Percentiles rank a stretch among this genome's conserved stretches.
Conservation (phyloP, 192 early-diverging fungal genomes). For the Entomortierella lignicola region DNA sequence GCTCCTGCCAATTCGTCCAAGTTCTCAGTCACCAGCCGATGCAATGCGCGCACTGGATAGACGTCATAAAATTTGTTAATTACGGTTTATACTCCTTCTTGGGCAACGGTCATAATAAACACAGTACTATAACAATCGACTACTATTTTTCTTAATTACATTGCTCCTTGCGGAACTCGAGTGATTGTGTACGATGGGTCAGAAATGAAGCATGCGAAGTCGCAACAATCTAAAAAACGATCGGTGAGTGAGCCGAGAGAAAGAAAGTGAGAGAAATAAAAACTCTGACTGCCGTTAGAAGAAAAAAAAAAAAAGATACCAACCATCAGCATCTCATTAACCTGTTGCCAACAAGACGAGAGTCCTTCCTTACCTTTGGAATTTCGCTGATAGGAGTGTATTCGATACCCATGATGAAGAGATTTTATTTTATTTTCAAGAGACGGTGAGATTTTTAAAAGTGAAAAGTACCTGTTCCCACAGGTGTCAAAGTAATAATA, state of each 20-base stretch:
- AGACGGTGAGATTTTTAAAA: no score
- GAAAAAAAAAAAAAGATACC: background rate
- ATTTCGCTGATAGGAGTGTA: slow-evolving; percentile 33
- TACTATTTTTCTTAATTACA: slow-evolving; percentile 11
- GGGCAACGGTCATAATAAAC: no score
- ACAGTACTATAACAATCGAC: no score
- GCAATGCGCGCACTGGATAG: slow-evolving; percentile 32
- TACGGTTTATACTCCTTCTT: no score
- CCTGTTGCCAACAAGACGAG: background rate
- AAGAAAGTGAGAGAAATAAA: background rate
- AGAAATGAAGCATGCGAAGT: slow-evolving; percentile 12
- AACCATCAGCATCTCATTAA: background rate
- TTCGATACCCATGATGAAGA: slow-evolving; percentile 13
- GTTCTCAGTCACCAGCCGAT: slow-evolving; percentile 57
- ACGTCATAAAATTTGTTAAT: no score
- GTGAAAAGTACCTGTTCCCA: no score
- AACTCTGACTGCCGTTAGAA: background rate
- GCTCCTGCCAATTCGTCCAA: slow-evolving; percentile 60
- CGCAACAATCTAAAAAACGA: slow-evolving; percentile 36
- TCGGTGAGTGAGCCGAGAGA: background rate
- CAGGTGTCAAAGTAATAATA: no score
- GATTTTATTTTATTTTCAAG: no score
- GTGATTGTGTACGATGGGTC: slow-evolving; percentile 49
- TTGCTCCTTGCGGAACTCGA: slow-evolving; percentile 70
- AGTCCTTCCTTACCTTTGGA: slow-evolving; percentile 27